Evolutionary conservation across 2,329 filamentous ascomycete species (phyloP).

Genomic region (Chlorencoelia australis): DNA sequence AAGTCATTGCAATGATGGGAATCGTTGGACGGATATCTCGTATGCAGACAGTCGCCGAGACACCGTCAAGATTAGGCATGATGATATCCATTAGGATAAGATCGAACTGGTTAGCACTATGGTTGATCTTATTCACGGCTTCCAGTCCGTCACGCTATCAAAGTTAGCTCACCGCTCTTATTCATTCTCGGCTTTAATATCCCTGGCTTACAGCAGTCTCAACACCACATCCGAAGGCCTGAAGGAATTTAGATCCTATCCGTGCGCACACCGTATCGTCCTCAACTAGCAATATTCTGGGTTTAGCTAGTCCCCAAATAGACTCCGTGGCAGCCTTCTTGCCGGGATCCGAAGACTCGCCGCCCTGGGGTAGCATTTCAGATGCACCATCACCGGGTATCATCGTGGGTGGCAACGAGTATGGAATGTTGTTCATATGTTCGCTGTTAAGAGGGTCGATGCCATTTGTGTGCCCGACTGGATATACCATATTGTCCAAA

Average conservation of each 20-base stretch:
- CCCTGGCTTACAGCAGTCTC: conserved; percentile 50
- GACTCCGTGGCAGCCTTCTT: conserved; percentile 33
- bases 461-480: conserved; percentile 79
- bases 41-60: conserved; percentile 89
- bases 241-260: conserved; percentile 58
- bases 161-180: too few species aligned
- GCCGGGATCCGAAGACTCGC: conserved; percentile 30
- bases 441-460: conserved; percentile 94
- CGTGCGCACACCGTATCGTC: conserved; percentile 60
- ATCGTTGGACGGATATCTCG: conserved; percentile 72
- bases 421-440: conserved; percentile 90
- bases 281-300: conserved; percentile 83
- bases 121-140: conserved; percentile 74
- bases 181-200: too few species aligned
- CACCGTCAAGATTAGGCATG: conserved; percentile 92
- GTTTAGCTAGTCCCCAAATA: conserved; percentile 52
- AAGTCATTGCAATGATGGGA: conserved; percentile 97
- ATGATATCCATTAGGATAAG: conserved; percentile 88
- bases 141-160: conserved; percentile 72
- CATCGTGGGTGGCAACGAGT: conserved; percentile 53
- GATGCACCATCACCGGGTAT: conserved; percentile 35
- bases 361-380: conserved; percentile 33
- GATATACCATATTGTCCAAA: conserved; percentile 70
- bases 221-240: conserved; percentile 56
- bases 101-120: conserved; percentile 41